A percentile compares a stretch with the other conserved stretches of the same genome.
phyloP scores from a whole-genome alignment of 352 stramenopile species.

The Phytophthora agathidicida region DNA sequence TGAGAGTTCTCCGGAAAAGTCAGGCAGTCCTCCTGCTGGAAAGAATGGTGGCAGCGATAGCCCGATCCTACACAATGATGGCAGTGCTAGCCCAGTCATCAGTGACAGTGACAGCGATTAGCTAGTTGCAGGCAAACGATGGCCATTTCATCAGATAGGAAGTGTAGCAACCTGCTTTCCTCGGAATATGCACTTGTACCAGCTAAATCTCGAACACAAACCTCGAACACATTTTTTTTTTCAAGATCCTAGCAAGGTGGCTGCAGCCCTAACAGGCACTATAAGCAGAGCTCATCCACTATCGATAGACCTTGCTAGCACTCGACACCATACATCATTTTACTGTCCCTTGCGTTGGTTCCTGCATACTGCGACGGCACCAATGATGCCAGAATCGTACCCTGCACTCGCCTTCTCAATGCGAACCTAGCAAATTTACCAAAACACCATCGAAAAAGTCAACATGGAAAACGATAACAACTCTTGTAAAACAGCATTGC shows the following conservation, averaged over 20 bases:
- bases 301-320: too few relatives aligned
- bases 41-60: conserved; percentile 37
- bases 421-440: conserved; percentile 44
- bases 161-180: conserved; percentile 8
- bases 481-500: not conserved
- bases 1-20: conserved; percentile 26
- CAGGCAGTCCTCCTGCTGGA: conserved; percentile 18
- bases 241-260: not conserved
- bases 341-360: conserved; percentile 22
- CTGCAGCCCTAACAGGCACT: too few relatives aligned
- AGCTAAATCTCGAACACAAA: conserved; percentile 10
- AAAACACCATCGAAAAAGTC: not conserved
- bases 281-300: conserved; percentile 8
- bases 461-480: conserved; percentile 7
- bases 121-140: conserved; percentile 19
- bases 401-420: conserved; percentile 83
- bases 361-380: conserved; percentile 59
- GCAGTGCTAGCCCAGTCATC: conserved; percentile 70
- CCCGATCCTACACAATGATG: conserved; percentile 28
- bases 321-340: conserved; percentile 10
- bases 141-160: conserved; percentile 10
- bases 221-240: conserved; percentile 3
- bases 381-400: conserved; percentile 88
- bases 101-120: conserved; percentile 82
- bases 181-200: conserved; percentile 8